Evolutionary conservation across 1,284 basidiomycete species (phyloP).

Genomic region (Sporisorium exsertum): DNA sequence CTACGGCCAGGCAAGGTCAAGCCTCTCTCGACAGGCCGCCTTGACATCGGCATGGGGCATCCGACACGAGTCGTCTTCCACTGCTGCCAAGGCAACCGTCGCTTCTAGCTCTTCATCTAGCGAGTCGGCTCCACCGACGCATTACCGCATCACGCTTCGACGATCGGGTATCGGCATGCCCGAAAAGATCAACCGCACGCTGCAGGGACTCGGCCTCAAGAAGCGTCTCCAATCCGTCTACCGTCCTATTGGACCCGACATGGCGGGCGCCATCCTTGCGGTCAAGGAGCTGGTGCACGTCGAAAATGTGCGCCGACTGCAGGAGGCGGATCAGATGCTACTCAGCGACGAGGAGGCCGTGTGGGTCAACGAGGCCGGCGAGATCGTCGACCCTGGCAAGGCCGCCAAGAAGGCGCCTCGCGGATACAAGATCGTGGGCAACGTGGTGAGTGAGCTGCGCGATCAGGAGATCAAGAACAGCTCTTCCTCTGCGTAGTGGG

Average conservation of each 20-base stretch:
- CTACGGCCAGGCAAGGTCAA: slow-evolving; percentile 35
- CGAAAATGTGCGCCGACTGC: slow-evolving; percentile 76
- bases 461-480: slow-evolving; percentile 53
- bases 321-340: slow-evolving; percentile 49
- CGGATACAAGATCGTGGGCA: slow-evolving; percentile 66
- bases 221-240: slow-evolving; percentile 84
- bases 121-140: slow-evolving; percentile 71
- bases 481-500: slow-evolving; percentile 12
- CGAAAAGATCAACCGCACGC: slow-evolving; percentile 77
- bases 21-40: slow-evolving; percentile 21
- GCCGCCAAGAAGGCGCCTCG: slow-evolving; percentile 62
- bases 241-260: slow-evolving; percentile 78
- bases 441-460: slow-evolving; percentile 60
- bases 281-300: slow-evolving; percentile 90
- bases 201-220: slow-evolving; percentile 81
- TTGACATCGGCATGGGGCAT: slow-evolving; percentile 39
- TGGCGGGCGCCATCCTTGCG: slow-evolving; percentile 82
- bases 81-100: slow-evolving; percentile 21
- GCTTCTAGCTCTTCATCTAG: slow-evolving; percentile 24
- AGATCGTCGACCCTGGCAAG: slow-evolving; percentile 67
- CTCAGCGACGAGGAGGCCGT: slow-evolving; percentile 52
- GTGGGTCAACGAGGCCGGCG: slow-evolving; percentile 65
- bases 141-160: slow-evolving; percentile 84
- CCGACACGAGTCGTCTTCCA: slow-evolving; percentile 40
- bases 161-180: slow-evolving; percentile 85